Conservation (phyloP, 1,284 basidiomycete species). For the Mycosarcoma mackinlayi region DNA sequence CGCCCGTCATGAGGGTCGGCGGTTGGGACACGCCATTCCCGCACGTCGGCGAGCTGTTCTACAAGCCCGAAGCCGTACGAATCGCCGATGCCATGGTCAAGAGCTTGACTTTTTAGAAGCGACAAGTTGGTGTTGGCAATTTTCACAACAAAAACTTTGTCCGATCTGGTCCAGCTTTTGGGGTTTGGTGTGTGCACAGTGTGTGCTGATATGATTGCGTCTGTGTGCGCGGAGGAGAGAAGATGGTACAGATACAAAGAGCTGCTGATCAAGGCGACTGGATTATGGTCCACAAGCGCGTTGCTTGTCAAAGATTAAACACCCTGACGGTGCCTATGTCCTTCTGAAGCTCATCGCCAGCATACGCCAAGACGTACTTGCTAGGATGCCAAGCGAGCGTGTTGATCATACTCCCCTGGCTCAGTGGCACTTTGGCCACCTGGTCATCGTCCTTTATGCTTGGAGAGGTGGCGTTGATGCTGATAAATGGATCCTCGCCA, state of each 20-base stretch:
- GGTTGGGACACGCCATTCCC: slow-evolving; percentile 62
- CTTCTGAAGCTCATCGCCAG: slow-evolving; percentile 47
- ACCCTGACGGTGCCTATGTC: slow-evolving; percentile 26
- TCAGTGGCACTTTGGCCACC: slow-evolving; percentile 37
- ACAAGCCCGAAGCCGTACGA: slow-evolving; percentile 55
- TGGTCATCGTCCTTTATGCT: slow-evolving; percentile 4
- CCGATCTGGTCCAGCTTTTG: too few relatives aligned
- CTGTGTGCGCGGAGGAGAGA: too few relatives aligned
- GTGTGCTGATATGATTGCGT: too few relatives aligned
- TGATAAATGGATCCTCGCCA: slow-evolving; percentile 58
- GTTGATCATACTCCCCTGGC: slow-evolving; percentile 37
- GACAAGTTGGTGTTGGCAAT: not conserved
- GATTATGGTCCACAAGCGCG: too few relatives aligned
- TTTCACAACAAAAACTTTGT: not conserved
- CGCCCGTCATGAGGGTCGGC: slow-evolving; percentile 47
- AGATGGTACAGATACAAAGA: slow-evolving; percentile 18
- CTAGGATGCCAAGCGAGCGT: slow-evolving; percentile 57
- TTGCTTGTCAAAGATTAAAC: slow-evolving; percentile 27
- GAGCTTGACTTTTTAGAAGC: slow-evolving; percentile 26
- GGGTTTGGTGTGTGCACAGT: not conserved
- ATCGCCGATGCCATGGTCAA: slow-evolving; percentile 53
- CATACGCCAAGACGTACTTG: slow-evolving; percentile 55
- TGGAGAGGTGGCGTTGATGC: slow-evolving; percentile 29
- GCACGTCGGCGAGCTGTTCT: slow-evolving; percentile 56
- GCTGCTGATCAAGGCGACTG: too few relatives aligned